Conservation (phyloP, 208 protist species). For the Balamuthia mandrillaris region DNA sequence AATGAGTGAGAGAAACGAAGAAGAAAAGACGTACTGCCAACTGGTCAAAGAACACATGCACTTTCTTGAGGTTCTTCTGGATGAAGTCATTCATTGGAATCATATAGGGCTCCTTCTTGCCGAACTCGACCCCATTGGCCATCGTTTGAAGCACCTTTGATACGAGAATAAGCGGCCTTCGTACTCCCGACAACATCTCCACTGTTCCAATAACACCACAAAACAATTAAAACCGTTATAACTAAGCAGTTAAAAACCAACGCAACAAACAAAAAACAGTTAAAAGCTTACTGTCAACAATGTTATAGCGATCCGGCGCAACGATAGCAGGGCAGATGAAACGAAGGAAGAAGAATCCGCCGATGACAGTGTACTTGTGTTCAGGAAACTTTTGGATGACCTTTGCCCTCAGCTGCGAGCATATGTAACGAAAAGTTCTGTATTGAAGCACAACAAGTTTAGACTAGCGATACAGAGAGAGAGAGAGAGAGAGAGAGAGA, state of each 20-base stretch:
- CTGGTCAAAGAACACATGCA: background rate
- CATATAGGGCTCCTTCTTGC: constrained; percentile 36
- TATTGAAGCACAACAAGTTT: background rate
- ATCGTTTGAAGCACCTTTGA: constrained; percentile 21
- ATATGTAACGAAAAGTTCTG: constrained; percentile 3
- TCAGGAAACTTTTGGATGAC: background rate
- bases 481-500: too few species aligned
- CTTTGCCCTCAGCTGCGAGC: background rate
- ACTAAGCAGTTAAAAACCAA: too few species aligned
- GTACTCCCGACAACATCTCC: too few species aligned
- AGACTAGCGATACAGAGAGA: too few species aligned
- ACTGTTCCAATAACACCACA: too few species aligned
- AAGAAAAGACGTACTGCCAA: background rate
- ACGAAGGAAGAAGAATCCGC: constrained; percentile 36
- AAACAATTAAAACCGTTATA: background rate
- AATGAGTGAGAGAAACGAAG: too few species aligned
- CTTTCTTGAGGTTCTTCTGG: background rate
- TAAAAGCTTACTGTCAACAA: background rate
- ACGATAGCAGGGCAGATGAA: constrained; percentile 33
- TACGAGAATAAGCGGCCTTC: background rate
- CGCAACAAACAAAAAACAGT: background rate
- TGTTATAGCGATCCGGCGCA: background rate
- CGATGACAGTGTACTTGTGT: constrained; percentile 12
- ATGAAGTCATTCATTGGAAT: constrained; percentile 13
- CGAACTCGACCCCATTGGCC: constrained; percentile 4